These are phyloP conservation scores for Tetrapisispora pingtungensis DNA, from an alignment of 805 yeast genomes.

Conservation along the genomic window DNA sequence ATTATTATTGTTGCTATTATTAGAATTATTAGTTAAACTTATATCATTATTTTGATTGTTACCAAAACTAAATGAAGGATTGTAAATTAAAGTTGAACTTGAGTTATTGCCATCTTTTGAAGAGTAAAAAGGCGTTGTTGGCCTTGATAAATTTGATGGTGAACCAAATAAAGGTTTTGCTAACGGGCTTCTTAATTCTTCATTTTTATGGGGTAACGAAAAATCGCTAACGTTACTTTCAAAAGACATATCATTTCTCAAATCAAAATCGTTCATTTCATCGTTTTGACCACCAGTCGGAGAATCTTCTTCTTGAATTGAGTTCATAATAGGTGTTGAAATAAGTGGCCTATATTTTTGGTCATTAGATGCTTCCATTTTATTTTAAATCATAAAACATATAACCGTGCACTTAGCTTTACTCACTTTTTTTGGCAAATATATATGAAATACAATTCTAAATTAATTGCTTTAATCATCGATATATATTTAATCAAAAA, in stretches of 20 bases:
- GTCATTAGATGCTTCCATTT: conserved; percentile 1
- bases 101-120: conserved; percentile 25
- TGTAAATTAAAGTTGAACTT: conserved; percentile 26
- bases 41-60: conserved; percentile 6
- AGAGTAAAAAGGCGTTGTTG: conserved; percentile 19
- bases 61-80: conserved; percentile 27
- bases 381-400: too few species aligned
- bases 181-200: not conserved
- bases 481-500: too few species aligned
- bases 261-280: conserved; percentile 5
- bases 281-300: conserved; percentile 11
- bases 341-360: not conserved
- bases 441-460: too few species aligned
- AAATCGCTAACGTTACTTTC: not conserved
- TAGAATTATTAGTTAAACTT: not conserved
- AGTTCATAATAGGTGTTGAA: conserved; percentile 21
- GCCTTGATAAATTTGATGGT: conserved; percentile 5
- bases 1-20: not conserved
- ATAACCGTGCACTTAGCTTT: too few species aligned
- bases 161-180: not conserved
- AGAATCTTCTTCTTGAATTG: conserved; percentile 22
- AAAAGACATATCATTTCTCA: conserved; percentile 5
- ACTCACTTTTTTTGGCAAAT: too few species aligned
- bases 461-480: too few species aligned
- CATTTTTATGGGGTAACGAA: not conserved